Percentiles rank a stretch among this genome's conserved stretches.
These are phyloP conservation scores for Teunomyces kruisii DNA, from an alignment of 805 yeast genomes.

Conservation along the genomic window DNA sequence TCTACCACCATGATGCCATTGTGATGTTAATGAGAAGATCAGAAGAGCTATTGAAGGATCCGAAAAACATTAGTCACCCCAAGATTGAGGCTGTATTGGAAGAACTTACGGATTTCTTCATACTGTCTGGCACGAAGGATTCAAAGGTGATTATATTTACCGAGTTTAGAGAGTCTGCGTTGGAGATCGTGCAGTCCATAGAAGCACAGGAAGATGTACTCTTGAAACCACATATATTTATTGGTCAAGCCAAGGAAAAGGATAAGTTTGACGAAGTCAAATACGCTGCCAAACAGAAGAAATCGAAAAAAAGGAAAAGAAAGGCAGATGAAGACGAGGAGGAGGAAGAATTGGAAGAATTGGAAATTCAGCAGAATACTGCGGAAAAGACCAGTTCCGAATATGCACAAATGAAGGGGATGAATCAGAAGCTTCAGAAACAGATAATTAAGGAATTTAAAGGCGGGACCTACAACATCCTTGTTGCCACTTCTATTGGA, in stretches of 20 bases:
- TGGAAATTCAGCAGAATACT: not conserved
- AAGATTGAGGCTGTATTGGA: slow-evolving; percentile 62
- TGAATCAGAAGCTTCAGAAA: slow-evolving; percentile 88
- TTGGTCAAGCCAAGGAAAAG: slow-evolving; percentile 84
- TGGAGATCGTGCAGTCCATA: slow-evolving; percentile 72
- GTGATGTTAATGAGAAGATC: slow-evolving; percentile 44
- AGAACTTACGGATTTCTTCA: slow-evolving; percentile 58
- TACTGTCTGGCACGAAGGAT: slow-evolving; percentile 34
- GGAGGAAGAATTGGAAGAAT: slow-evolving; percentile 23
- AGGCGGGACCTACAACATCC: slow-evolving; percentile 66
- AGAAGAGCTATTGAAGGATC: slow-evolving; percentile 40
- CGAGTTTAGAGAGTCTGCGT: slow-evolving; percentile 85
- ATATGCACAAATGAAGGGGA: slow-evolving; percentile 75
- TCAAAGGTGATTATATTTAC: slow-evolving; percentile 86
- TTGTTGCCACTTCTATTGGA: slow-evolving; percentile 96
- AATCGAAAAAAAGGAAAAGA: slow-evolving; percentile 34
- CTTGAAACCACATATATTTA: slow-evolving; percentile 77
- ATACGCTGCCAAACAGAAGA: slow-evolving; percentile 36
- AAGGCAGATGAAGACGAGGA: slow-evolving; percentile 22
- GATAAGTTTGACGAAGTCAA: slow-evolving; percentile 63
- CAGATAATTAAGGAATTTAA: slow-evolving; percentile 74
- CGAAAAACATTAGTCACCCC: slow-evolving; percentile 59
- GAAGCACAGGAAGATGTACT: slow-evolving; percentile 32
- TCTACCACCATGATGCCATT: slow-evolving; percentile 55
- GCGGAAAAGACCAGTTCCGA: slow-evolving; percentile 60